Conservation (phyloP, 495 filamentous ascomycete species). For the Penicillium malachiteum region DNA sequence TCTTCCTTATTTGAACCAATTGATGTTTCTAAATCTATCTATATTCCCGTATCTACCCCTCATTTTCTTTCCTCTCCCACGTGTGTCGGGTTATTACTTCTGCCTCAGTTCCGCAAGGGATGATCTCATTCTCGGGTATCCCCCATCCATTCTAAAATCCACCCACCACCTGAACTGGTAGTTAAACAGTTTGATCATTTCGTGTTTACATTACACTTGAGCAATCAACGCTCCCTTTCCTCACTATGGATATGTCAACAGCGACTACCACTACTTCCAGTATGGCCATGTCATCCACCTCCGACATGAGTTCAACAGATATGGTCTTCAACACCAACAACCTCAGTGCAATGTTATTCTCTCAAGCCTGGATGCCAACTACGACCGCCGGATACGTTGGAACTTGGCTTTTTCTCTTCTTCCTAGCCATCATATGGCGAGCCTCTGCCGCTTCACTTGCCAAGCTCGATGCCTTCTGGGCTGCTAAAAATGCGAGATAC, state of each 20-base stretch:
- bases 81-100: background rate
- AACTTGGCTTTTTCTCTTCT: slow-evolving; percentile 82
- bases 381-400: slow-evolving; percentile 69
- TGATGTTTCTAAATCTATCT: background rate
- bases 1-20: background rate
- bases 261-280: background rate
- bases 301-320: background rate
- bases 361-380: slow-evolving; percentile 67
- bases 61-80: background rate
- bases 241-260: background rate
- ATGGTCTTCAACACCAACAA: slow-evolving; percentile 35
- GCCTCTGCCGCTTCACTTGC: slow-evolving; percentile 65
- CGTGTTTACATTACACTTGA: background rate
- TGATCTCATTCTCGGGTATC: background rate
- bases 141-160: background rate
- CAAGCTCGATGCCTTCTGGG: slow-evolving; percentile 57
- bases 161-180: background rate
- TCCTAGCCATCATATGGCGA: slow-evolving; percentile 67
- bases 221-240: background rate
- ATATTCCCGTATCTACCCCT: background rate
- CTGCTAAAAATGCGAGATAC: slow-evolving; percentile 64
- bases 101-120: slow-evolving; percentile 1
- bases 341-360: slow-evolving; percentile 71
- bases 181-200: background rate
- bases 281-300: background rate